Evolutionary conservation across 2,329 filamentous ascomycete species (phyloP), one percentile per base, ranked within the genome.

Genomic region (Cladobotryum mycophilum): DNA sequence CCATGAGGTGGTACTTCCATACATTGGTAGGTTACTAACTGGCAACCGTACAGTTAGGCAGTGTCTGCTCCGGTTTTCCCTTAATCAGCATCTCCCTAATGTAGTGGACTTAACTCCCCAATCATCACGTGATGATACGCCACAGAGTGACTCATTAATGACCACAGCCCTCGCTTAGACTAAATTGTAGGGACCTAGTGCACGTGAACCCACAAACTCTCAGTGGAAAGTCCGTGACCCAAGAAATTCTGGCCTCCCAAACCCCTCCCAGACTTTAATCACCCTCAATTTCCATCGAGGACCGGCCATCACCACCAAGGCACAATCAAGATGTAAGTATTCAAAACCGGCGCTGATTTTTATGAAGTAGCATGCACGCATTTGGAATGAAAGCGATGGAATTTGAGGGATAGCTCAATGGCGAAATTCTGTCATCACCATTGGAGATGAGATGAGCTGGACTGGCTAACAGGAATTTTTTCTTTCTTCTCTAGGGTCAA

Each of bases 401-500:
- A 44, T 25, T 34, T 40, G n/a, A 41, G 33, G 34, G 42, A 34
- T 13, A 17, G 14, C 15, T 46, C 22, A 17, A 43, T 36, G 46
- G 38, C 33, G 45, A 48, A 14, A 44, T 20, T 44, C 30, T 20
- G 47, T 20, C 38, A 34, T 18, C 37, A 1, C 25, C 41, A 30
- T 33, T 46, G 15, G 41, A 37, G 15, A 43, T 20, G 41, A 37
- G 15, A 43, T 15, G 44, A 34, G 45, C 13, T 36, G 37, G 38
- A 42, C 13, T 44, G 55, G 66, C 67, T 66, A 64, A 68, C 55
- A 52, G 51, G 45, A 40, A 55, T 55, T 56, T 55, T 51, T 58
- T 56, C 48, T 47, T 53, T 51, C 42, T 43, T 49, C 18, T 55
- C 48, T 74, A 99, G 93, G 93, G 91, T 96, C 88, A 97, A 97